Base-by-base conservation (phyloP, 108 stramenopile species). In the Fragilaria crotonensis region DNA sequence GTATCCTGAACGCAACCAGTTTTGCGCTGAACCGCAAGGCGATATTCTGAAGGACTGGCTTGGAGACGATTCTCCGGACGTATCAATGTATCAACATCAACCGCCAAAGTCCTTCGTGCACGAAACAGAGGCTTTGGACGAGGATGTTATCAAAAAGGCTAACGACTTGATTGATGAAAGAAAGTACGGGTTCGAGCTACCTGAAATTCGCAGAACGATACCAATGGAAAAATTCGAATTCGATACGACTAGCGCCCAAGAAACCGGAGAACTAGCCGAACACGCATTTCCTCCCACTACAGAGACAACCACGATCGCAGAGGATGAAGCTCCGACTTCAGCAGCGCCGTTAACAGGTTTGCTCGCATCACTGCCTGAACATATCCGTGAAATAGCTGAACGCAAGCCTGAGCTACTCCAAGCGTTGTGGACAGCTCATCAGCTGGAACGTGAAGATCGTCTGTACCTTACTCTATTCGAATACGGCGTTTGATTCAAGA, bases 371-470 rank as follows among this genome's bases (percentile, higher is more conserved):
- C 80, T 84, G 79, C 83, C 83, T 5, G 67, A 70, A 23, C 52
- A 68, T 31, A 62, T 84, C 36, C 67, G 71, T 30, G 77, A 75
- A 30, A 74, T 81, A 28, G 83, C 79, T 19, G 60, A 66, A 50
- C 67, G 79, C 44, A 59, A 65, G 27, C 77, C 83, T 3, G 79
- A 81, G 48, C 47, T 80, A 25, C 59, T 81, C 25, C 52, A 66
- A 20, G 60, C 63, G 30, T 27, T 83, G 20, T 62, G 72, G 44
- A 52, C 59, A 2, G 32, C 11, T 41, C 14, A 41, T 41, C 36
- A 41, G 36, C 7, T 41, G 36, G 14, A 41, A 41, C 7, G 36
- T 11, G n/a, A n/a, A n/a, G 14, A 11, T 41, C 7, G 36, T 41
- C 14, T 7, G 36, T 14, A 41, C 36, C 36, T n/a, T n/a, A n/a